Evolutionary conservation across 1,139 yeast genomes (phyloP), one percentile per base, ranked within the genome.

Genomic region (Nematodospora anomalae): DNA sequence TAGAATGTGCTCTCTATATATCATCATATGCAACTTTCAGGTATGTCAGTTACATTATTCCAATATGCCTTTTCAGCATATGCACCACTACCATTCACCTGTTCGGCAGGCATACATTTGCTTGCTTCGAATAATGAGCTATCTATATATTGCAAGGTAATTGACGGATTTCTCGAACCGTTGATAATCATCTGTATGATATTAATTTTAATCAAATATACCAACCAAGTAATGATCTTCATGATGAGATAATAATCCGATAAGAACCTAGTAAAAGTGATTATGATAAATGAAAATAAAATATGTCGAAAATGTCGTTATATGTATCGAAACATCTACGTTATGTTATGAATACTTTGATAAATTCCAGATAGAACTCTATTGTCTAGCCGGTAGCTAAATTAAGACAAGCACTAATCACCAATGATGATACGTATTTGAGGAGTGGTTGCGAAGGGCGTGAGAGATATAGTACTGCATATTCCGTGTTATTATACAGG

Each of bases 141-240:
- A 32, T 67, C 70, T 16, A 69, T 56, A 43, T 53, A 58, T 24
- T 58, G 60, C 28, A 67, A 40, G 25, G 62, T 51, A 14, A 60
- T 52, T 21, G 65, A 63, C 33, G 63, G 61, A 32, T 56, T 58
- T 37, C 74, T 55, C 37, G 70, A 58, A 37, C 55, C 60, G 38
- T 58, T 53, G 24, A 70, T 61, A n/a, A 70, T 46, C 16, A 67
- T 52, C 38, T 60, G 69, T 30, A 70, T 53, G 25, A 70, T 42
- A 42, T 70, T 70, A 27, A 64, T 55, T 47, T 69, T 68, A 35
- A 70, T 52, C 27, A 63, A 50, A 44, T 69, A 67, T 41, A 69
- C 46, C 16, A 67, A 46, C 43, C 66, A 54, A 26, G 63, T 46
- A 10, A 67, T 42, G 29, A 62, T 41, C 49, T 64, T 64, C 74